Evolutionary conservation across 108 stramenopile species (phyloP).

Genomic region (Halocafeteria seosinensis): DNA sequence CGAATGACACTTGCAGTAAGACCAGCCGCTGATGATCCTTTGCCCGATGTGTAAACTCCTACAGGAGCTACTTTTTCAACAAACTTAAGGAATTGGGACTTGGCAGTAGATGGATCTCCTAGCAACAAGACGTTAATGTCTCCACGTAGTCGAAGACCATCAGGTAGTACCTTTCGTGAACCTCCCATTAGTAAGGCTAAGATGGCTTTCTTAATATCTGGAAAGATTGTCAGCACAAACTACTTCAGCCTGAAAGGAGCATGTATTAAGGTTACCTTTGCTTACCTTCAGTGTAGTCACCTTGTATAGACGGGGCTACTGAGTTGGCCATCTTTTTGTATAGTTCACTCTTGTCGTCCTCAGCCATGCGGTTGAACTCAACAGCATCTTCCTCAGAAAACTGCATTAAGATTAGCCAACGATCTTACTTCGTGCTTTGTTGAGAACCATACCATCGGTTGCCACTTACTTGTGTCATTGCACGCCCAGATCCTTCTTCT

Average conservation of each 20-base stretch:
- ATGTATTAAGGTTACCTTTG: too few relatives aligned
- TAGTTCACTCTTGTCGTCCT: conserved; percentile 57
- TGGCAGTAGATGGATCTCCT: conserved; percentile 79
- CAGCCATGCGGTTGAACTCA: conserved; percentile 57
- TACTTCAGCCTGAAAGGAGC: too few relatives aligned
- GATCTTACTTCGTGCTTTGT: too few relatives aligned
- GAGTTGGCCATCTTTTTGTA: conserved; percentile 62
- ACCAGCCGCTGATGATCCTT: conserved; percentile 87
- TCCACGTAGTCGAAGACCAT: conserved; percentile 79
- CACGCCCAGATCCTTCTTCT: conserved; percentile 53
- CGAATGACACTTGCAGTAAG: conserved; percentile 80
- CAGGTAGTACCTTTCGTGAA: conserved; percentile 64
- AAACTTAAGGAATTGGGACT: conserved; percentile 23
- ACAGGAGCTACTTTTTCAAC: conserved; percentile 66
- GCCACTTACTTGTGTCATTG: too few relatives aligned
- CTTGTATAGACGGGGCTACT: conserved; percentile 79
- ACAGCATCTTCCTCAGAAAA: conserved; percentile 89
- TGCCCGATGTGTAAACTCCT: conserved; percentile 95
- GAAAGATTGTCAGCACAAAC: too few relatives aligned
- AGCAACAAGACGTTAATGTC: conserved; percentile 92
- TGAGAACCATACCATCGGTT: too few relatives aligned
- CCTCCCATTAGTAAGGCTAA: conserved; percentile 77
- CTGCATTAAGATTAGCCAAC: too few relatives aligned
- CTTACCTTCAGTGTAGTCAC: conserved; percentile 81
- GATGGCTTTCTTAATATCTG: conserved; percentile 92